Evolutionary conservation across 1,284 basidiomycete genomes (phyloP), one percentile per base, ranked within the genome.

Genomic region (Golubevia pallescens): DNA sequence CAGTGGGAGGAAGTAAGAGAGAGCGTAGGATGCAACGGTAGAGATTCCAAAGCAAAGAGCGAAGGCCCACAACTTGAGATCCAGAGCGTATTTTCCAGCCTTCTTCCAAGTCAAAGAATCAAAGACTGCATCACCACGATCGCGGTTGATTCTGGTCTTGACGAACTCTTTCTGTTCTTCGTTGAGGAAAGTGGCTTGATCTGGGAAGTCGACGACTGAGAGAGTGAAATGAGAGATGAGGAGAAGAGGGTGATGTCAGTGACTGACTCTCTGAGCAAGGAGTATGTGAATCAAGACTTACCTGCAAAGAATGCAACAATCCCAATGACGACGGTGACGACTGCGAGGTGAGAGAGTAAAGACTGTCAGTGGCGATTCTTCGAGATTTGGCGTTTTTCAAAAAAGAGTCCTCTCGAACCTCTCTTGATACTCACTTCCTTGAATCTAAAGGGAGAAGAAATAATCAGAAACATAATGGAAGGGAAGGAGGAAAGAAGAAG

Each of bases 11-110:
- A 87, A 87, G 80, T 84, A 86, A 38, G 74, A 62, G 69, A 84
- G 71, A 23, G 73, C 71, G 60, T 67, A 67, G 10, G 68, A 63
- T 3, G 65, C 69, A 32, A 68, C 57, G 20, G 66, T 71, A 60
- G 14, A 24, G 57, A 28, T 14, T 58, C 78, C 71, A 73, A 87
- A 87, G 73, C 86, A 78, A 58, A 87, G 67, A 24, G 80, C 87
- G 64, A 86, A 88, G 1, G 76, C 68, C 87, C 87, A 88, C 21
- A 87, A 70, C 81, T 87, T 87, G 69, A 79, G 68, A 73, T 87
- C 87, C 8, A 23, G 14, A 16, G 84, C 58, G 73, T 88, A 86
- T 54, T 66, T 74, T 55, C 71, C 16, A n/a, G 85, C 62, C 69
- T 86, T 87, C n/a, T 53, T 32, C 68, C 64, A 65, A 20, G 87